Evolutionary conservation across 805 yeast genomes (phyloP), one percentile per base, ranked within the genome.

Genomic region (Myxozyma monticola): DNA sequence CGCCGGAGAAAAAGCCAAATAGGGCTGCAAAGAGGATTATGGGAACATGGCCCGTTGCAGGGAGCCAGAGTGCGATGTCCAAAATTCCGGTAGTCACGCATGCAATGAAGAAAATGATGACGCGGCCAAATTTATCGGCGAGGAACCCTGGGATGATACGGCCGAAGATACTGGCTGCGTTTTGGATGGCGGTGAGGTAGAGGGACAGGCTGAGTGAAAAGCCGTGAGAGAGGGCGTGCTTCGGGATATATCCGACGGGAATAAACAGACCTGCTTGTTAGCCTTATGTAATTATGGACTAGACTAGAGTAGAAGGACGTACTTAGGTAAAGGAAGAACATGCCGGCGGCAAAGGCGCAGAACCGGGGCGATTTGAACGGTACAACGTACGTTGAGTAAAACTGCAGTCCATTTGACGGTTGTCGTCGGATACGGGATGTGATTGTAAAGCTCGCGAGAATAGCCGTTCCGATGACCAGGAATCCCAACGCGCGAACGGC

Each of bases 61-160:
- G 89, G 18, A 82, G 65, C 89, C 88, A 83, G n/a, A 84, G 60
- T 0, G 73, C 71, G 42, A 84, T 68, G 2, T 79, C 71, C 15
- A 78, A 64, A 0, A 82, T 10, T 0, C 76, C 68, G 14, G 78
- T 69, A 4, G 79, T 66, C 1, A 65, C 26, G 14, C 77, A 64
- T 68, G 80, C 74, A 2, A 71, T 38, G 9, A 73, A 64, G 77
- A 81, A 77, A 46, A 80, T 73, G 61, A 81, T 83, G 64, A 76
- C 80, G 17, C 76, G 71, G 2, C 88, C 88, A 39, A 71, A 59
- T 25, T 62, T 62, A 60, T 81, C 86, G 2, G 85, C 81, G 3
- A 75, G 51, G 42, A 69, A 65, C 2, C 84, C 85, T 0, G 85
- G 83, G 4, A 79, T 49, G 18, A 71, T 68, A 37, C 88, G 67